phyloP scores from a whole-genome alignment of 768 basidiomycete genomes.

The Hygrophoropsis aurantiaca region DNA sequence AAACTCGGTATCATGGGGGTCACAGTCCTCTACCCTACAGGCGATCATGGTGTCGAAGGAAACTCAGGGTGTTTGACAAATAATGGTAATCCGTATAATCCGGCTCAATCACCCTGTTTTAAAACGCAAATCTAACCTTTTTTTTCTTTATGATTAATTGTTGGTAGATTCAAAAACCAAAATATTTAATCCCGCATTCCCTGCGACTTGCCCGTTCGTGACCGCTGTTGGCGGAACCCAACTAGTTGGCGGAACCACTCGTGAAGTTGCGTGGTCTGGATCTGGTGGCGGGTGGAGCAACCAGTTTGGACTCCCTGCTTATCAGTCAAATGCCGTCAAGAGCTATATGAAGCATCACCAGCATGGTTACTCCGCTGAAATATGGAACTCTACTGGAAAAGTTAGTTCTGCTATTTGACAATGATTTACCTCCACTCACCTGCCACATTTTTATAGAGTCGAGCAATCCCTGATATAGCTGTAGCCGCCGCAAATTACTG shows the following conservation, averaged over 20 bases:
- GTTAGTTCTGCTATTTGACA: no score
- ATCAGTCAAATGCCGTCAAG: slow-evolving; percentile 10
- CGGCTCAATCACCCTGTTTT: no score
- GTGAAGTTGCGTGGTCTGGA: slow-evolving; percentile 17
- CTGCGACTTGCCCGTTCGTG: slow-evolving; percentile 56
- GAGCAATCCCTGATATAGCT: slow-evolving; percentile 61
- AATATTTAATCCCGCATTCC: slow-evolving; percentile 57
- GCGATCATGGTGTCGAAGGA: slow-evolving; percentile 43
- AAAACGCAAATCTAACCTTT: no score
- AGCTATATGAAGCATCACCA: slow-evolving; percentile 5
- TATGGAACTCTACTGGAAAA: not conserved
- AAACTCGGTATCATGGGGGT: slow-evolving; percentile 52
- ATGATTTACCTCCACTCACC: no score
- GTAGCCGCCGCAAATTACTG: slow-evolving; percentile 42
- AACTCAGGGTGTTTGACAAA: slow-evolving; percentile 39
- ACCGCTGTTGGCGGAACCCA: slow-evolving; percentile 67
- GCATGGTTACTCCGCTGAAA: not conserved
- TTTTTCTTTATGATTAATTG: no score
- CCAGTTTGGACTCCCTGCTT: slow-evolving; percentile 10
- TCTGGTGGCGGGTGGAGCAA: slow-evolving; percentile 12
- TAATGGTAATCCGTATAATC: no score
- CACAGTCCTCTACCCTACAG: slow-evolving; percentile 42
- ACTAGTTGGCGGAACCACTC: slow-evolving; percentile 25
- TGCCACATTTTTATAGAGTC: no score
- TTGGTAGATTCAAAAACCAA: slow-evolving; percentile 48